Conservation (phyloP, 768 basidiomycete species). For the Podaxis sp. region DNA sequence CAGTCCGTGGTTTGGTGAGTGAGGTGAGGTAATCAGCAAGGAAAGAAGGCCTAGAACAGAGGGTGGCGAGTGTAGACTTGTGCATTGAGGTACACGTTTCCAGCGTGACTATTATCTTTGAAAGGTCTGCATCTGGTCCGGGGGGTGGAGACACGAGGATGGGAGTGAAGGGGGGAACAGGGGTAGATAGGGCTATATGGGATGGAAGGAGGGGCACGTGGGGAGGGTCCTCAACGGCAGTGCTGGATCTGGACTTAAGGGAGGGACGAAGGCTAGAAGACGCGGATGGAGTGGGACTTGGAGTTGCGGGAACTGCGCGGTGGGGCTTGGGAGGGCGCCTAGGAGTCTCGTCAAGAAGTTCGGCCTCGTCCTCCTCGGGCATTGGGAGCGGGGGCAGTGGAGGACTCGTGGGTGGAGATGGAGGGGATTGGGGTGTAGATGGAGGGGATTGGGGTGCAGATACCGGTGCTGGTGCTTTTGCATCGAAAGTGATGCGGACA, state of each 20-base stretch:
- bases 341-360: slow-evolving; percentile 17
- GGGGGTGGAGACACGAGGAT: slow-evolving; percentile 62
- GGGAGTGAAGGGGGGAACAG: slow-evolving; percentile 56
- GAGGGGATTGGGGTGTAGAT: not conserved
- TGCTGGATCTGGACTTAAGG: slow-evolving; percentile 28
- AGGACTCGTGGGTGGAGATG: slow-evolving; percentile 35
- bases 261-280: slow-evolving; percentile 31
- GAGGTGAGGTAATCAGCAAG: slow-evolving; percentile 55
- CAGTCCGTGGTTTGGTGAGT: slow-evolving; percentile 29
- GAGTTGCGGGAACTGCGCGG: slow-evolving; percentile 15
- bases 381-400: slow-evolving; percentile 53
- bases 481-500: slow-evolving; percentile 35
- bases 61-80: slow-evolving; percentile 61
- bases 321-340: slow-evolving; percentile 32
- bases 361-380: slow-evolving; percentile 28
- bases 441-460: not conserved
- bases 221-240: slow-evolving; percentile 34
- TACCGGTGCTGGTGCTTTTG: slow-evolving; percentile 12
- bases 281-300: slow-evolving; percentile 22
- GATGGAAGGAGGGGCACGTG: slow-evolving; percentile 48
- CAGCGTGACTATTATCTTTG: slow-evolving; percentile 62
- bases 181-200: slow-evolving; percentile 37
- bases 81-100: slow-evolving; percentile 69
- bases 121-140: slow-evolving; percentile 42
- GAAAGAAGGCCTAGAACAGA: slow-evolving; percentile 65